Evolutionary conservation across 1,139 yeast genomes (phyloP).

Genomic region (Geotrichum klebahnii): DNA sequence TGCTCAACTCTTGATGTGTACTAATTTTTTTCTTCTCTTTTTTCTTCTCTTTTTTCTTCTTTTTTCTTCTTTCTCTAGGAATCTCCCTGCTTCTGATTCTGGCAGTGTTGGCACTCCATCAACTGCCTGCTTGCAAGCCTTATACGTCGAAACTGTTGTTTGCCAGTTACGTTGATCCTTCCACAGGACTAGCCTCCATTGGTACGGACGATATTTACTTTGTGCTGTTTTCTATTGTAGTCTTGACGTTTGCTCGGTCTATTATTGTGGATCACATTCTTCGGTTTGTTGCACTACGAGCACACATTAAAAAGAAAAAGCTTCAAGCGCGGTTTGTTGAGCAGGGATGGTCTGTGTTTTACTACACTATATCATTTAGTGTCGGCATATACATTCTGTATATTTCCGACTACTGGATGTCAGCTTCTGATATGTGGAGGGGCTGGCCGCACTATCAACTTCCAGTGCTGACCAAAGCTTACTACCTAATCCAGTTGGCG

Average conservation of each 20-base stretch:
- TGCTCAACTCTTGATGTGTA: neutral
- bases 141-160: constrained; percentile 29
- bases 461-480: constrained; percentile 50
- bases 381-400: constrained; percentile 58
- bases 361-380: constrained; percentile 54
- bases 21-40: neutral
- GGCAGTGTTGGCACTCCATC: constrained; percentile 2
- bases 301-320: constrained; percentile 39
- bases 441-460: constrained; percentile 69
- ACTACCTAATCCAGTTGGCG: constrained; percentile 67
- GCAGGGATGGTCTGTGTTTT: constrained; percentile 74
- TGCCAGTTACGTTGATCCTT: constrained; percentile 29
- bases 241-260: constrained; percentile 58
- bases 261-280: constrained; percentile 55
- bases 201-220: constrained; percentile 48
- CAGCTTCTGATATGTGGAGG: constrained; percentile 58
- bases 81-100: constrained; percentile 10
- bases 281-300: constrained; percentile 26
- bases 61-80: neutral
- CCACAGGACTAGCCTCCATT: constrained; percentile 27
- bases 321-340: constrained; percentile 71
- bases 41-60: neutral
- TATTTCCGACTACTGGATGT: constrained; percentile 56
- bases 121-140: constrained; percentile 12
- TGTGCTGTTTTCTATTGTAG: constrained; percentile 53